Evolutionary conservation across 1,284 basidiomycete genomes (phyloP), one percentile per base, ranked within the genome.

Genomic region (Cerrena zonata): DNA sequence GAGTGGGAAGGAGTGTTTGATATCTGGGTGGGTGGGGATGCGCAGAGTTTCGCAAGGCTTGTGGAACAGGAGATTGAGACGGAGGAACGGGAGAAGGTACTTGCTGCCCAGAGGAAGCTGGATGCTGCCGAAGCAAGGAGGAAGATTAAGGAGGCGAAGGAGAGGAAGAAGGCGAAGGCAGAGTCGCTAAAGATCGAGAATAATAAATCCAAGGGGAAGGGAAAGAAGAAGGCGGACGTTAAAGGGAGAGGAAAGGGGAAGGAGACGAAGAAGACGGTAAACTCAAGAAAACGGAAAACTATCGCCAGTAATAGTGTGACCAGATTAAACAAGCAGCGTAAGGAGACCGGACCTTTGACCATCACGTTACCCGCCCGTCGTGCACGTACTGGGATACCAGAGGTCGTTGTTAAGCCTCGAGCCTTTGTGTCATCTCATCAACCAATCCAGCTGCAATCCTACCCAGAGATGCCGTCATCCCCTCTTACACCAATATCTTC

Each of bases 1-100:
- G 90, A 94, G 58, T 96, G 92, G 92, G 86, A 90, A 56, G 89
- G 84, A 21, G 85, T 94, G 2, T 96, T 97, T 60, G 93, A 97
- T 67, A 79, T 84, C 24, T 97, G 92, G 91, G 68, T 94, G 43
- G 83, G 91, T 59, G 92, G 93, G 2, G 91, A 97, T 63, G 84
- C 91, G 2, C 94, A 96, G 66, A 64, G 64, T 22, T 91, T 94
- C 66, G 86, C 88, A 2, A 67, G 69, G 38, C 65, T 79, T 57
- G 63, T 88, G 52, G 73, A 73, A 50, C 72, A 74, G 23, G 82
- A 82, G 65, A 70, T 87, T 25, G 70, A 72, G 53, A 75, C 72
- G 56, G 79, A 82, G 61, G 60, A 63, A 13, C 67, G 61, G 36
- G 71, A 72, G 18, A 84, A 79, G 59, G 76, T 80, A 60, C 66